phyloP scores from a whole-genome alignment of 169 alveolate species.

The Eimeria praecox region DNA sequence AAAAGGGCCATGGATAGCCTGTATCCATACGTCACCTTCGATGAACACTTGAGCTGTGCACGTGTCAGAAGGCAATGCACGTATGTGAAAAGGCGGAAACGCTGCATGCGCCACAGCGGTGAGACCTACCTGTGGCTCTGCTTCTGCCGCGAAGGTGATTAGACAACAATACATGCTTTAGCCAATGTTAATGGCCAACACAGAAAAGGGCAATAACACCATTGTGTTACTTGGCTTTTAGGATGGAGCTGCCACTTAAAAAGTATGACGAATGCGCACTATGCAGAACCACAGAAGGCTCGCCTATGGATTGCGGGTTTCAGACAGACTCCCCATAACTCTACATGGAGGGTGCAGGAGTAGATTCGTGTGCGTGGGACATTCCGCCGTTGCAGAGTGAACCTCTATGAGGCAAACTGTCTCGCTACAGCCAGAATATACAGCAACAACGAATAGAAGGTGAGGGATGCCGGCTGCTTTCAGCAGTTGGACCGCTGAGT shows the following conservation, averaged over 20 bases:
- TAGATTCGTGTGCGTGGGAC: neutral
- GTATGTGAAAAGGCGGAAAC: neutral
- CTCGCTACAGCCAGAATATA: neutral
- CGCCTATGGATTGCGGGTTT: neutral
- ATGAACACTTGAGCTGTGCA: neutral
- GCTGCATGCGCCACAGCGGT: neutral
- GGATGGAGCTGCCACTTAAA: neutral
- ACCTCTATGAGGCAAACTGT: neutral
- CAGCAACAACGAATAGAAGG: neutral
- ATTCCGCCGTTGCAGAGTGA: neutral
- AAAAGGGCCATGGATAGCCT: too few relatives aligned
- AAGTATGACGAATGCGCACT: neutral
- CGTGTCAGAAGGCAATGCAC: neutral
- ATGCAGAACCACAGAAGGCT: neutral
- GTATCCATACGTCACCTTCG: neutral
- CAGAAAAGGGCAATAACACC: neutral
- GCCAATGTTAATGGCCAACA: neutral
- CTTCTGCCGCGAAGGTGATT: neutral
- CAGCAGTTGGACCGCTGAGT: neutral
- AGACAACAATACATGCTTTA: too few relatives aligned
- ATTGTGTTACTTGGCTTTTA: neutral
- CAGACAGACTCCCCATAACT: neutral
- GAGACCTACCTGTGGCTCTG: neutral
- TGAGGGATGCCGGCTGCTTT: neutral
- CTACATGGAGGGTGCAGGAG: neutral